Evolutionary conservation across 148 eudicot genomes (phyloP).

Genomic region (Camellia sinensis): DNA sequence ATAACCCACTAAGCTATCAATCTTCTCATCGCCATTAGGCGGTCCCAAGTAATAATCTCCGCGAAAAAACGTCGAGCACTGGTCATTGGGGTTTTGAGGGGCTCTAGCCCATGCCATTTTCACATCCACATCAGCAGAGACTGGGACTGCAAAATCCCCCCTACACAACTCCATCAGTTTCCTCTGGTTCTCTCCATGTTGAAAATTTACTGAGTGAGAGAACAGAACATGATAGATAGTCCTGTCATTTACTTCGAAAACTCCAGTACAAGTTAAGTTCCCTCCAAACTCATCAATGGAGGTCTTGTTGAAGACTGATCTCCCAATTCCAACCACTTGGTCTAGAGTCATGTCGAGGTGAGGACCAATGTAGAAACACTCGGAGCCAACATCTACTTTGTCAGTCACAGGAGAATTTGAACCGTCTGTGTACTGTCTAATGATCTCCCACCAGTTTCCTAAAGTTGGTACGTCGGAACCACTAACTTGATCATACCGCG

Average conservation of each 20-base stretch:
- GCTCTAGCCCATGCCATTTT: not conserved
- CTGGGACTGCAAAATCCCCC: not conserved
- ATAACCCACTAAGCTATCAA: conserved; percentile 3
- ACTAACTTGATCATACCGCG: not conserved
- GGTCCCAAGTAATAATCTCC: not conserved
- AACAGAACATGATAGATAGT: not conserved
- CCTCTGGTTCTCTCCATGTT: not conserved
- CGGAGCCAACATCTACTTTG: not conserved
- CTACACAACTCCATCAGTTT: not conserved
- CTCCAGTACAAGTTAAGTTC: not conserved
- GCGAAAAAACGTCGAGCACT: not conserved
- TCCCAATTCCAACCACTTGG: not conserved
- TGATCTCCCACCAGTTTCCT: conserved; percentile 4
- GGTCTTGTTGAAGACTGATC: not conserved
- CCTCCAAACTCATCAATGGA: not conserved
- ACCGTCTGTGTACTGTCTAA: not conserved
- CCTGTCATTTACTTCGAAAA: not conserved
- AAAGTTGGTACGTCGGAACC: conserved; percentile 5
- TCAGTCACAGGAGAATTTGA: not conserved
- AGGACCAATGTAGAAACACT: not conserved
- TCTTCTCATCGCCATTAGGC: not conserved
- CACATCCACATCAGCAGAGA: not conserved
- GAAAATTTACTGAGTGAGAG: not conserved
- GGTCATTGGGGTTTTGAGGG: not conserved
- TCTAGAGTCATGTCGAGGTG: conserved; percentile 1